Conservation (phyloP, 306 rosid genomes). For the Calophaca sinica region DNA sequence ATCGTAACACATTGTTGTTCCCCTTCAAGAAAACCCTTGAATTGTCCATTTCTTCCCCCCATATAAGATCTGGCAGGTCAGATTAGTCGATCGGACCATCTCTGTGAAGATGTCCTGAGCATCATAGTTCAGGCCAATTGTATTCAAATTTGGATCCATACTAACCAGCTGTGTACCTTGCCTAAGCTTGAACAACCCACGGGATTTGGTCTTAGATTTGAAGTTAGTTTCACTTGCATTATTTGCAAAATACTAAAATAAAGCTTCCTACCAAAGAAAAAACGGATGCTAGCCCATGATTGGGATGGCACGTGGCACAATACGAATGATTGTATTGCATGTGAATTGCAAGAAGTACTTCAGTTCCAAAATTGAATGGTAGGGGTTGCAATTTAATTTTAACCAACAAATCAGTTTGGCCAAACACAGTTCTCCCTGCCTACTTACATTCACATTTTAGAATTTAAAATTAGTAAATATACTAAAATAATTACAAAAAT, state of each 20-base stretch:
- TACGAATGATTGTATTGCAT: background rate
- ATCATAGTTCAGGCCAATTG: too few species aligned
- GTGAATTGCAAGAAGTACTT: background rate
- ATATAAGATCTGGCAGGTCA: too few species aligned
- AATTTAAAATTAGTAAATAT: background rate
- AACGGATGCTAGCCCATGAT: background rate
- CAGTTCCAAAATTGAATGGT: slow-evolving; percentile 3
- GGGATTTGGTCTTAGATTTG: background rate
- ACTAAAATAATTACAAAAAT: background rate
- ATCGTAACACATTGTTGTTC: too few species aligned
- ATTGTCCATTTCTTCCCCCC: too few species aligned
- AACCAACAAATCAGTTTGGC: slow-evolving; percentile 8
- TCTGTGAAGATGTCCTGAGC: too few species aligned
- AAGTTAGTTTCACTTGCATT: background rate
- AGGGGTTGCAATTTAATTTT: slow-evolving; percentile 4
- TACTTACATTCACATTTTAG: background rate
- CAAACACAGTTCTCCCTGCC: background rate
- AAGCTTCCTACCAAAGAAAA: background rate
- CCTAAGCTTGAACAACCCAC: background rate
- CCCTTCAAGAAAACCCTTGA: too few species aligned
- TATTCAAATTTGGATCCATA: background rate
- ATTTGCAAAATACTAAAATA: background rate
- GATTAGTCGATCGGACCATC: background rate
- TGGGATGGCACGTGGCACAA: background rate
- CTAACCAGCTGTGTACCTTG: background rate